A percentile compares a stretch with the other conserved stretches of the same genome.
These are phyloP conservation scores for Phytopythium helicoides DNA, from an alignment of 352 stramenopile genomes.

Conservation along the genomic window DNA sequence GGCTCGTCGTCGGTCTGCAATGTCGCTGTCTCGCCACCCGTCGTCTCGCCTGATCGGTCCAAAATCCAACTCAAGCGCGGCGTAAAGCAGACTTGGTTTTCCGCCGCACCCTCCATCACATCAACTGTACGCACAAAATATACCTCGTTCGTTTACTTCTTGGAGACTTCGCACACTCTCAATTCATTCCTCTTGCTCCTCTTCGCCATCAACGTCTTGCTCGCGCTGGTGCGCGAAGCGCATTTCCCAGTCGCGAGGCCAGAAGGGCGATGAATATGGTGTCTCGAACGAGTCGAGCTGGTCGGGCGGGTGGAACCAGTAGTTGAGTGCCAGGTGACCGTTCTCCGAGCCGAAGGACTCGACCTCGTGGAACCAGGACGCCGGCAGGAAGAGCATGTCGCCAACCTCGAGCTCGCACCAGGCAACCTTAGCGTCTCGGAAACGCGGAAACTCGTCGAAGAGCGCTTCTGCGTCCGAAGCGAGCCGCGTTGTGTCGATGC, in stretches of 20 bases:
- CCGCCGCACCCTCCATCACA: neutral
- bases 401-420: constrained; percentile 85
- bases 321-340: constrained; percentile 86
- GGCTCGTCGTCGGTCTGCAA: constrained; percentile 49
- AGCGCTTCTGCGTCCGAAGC: constrained; percentile 25
- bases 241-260: constrained; percentile 61
- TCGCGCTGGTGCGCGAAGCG: constrained; percentile 20
- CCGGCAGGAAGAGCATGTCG: constrained; percentile 96
- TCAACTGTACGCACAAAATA: neutral
- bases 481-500: constrained; percentile 56
- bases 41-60: constrained; percentile 18
- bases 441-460: constrained; percentile 57
- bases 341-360: constrained; percentile 72
- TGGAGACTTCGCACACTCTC: too few relatives aligned
- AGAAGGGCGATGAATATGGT: constrained; percentile 83
- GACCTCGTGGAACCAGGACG: constrained; percentile 98
- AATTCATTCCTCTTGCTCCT: neutral
- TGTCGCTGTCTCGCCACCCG: constrained; percentile 48
- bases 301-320: constrained; percentile 88
- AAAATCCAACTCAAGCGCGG: neutral
- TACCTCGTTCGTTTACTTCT: neutral
- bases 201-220: neutral
- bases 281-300: constrained; percentile 45
- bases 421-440: constrained; percentile 48
- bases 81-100: neutral